phyloP scores from a whole-genome alignment of 179 eudicot genomes.

The Beta macrorhiza region DNA sequence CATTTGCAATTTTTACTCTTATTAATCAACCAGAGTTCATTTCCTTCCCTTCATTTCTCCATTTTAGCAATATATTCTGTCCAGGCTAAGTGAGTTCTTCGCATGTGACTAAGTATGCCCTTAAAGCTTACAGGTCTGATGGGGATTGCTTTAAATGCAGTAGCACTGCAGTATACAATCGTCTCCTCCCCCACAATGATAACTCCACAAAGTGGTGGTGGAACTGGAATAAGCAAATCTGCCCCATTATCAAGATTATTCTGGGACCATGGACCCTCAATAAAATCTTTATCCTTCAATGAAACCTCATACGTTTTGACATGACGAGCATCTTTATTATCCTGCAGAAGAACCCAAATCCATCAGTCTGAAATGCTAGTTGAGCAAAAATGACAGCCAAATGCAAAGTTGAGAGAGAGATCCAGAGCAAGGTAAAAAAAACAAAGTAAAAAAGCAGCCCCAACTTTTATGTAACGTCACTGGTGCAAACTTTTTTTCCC shows the following conservation, averaged over 20 bases:
- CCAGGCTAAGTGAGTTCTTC: too few species aligned
- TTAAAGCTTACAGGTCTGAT: conserved; percentile 69
- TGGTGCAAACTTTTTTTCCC: neutral
- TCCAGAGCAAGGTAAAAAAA: neutral
- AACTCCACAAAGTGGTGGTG: conserved; percentile 95
- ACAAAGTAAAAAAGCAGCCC: conserved; percentile 11
- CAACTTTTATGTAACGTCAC: neutral
- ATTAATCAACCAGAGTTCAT: too few species aligned
- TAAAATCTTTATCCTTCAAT: conserved; percentile 93
- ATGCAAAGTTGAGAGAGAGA: neutral
- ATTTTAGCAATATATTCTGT: too few species aligned
- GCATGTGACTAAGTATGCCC: neutral
- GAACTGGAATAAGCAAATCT: conserved; percentile 89
- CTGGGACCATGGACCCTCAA: conserved; percentile 98
- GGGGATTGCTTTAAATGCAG: conserved; percentile 92
- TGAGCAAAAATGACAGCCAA: conserved; percentile 1
- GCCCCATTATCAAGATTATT: conserved; percentile 99
- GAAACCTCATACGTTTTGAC: conserved; percentile 89
- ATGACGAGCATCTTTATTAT: conserved; percentile 95
- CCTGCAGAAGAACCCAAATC: conserved; percentile 46
- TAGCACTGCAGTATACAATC: conserved; percentile 92
- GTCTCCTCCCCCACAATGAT: conserved; percentile 96
- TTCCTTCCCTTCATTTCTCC: too few species aligned
- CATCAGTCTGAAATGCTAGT: neutral
- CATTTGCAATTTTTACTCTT: too few species aligned